These are phyloP conservation scores for Harringtonia aguacate DNA, from an alignment of 2,329 filamentous ascomycete genomes.

Conservation along the genomic window DNA sequence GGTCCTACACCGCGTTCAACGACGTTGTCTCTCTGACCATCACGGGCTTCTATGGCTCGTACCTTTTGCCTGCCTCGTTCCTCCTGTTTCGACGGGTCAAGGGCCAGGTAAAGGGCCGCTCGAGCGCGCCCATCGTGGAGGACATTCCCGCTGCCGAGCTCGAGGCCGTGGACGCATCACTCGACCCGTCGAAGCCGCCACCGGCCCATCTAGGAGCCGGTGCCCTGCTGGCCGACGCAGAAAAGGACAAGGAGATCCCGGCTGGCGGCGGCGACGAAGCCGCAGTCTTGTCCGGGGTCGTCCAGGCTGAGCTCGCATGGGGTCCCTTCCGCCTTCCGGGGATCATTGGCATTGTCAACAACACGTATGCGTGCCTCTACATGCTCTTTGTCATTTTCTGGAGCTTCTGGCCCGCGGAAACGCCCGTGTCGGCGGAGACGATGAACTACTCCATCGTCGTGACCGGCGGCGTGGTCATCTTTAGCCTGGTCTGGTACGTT, in stretches of 20 bases:
- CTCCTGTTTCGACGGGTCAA: conserved; percentile 33
- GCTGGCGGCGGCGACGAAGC: conserved; percentile 39
- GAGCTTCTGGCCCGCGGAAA: conserved; percentile 31
- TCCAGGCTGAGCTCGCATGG: conserved; percentile 38
- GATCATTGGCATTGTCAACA: conserved; percentile 26
- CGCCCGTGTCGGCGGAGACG: conserved; percentile 22
- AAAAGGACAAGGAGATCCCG: conserved; percentile 31
- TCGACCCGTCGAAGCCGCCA: too few species aligned
- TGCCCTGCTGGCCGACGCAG: too few species aligned
- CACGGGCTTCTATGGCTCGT: conserved; percentile 31
- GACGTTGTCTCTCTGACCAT: conserved; percentile 3
- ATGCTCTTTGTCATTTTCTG: conserved; percentile 33
- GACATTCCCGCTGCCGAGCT: too few species aligned
- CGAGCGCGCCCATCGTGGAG: too few species aligned
- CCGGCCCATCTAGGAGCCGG: too few species aligned
- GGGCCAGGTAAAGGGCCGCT: too few species aligned
- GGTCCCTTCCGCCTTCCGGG: conserved; percentile 31
- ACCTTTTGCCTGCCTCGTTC: conserved; percentile 33
- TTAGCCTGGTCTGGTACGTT: conserved; percentile 26
- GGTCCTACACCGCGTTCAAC: conserved; percentile 5
- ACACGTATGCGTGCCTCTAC: conserved; percentile 30
- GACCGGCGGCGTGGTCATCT: conserved; percentile 24
- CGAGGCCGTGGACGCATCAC: too few species aligned
- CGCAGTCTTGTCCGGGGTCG: conserved; percentile 33
- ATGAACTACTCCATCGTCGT: conserved; percentile 40